Base-by-base conservation (phyloP, 163 green algal species). In the Scenedesmus sp. region DNA sequence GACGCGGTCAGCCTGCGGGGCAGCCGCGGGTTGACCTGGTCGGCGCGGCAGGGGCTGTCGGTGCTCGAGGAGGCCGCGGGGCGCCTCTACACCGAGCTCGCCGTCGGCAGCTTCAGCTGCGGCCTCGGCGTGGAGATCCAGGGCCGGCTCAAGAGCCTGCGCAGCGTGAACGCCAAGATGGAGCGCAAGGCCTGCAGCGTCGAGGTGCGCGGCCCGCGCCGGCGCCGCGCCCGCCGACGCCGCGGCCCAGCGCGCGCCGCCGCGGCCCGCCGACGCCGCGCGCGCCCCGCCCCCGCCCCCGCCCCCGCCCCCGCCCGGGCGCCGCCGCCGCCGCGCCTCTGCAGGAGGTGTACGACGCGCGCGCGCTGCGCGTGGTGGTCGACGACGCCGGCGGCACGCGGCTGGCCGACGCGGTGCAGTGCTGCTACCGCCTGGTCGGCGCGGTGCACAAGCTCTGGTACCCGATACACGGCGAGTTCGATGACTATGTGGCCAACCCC, bases 401-500 rank as follows among this genome's bases (percentile, higher is more conserved):
- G 11, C 22, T 57, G 56, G 58, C 73, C 28, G 89, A 91, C 33
- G 92, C 89, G 0, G 84, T 94, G 18, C 77, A 90, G 14, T 83
- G 85, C 28, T 95, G 89, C 81, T 97, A 97, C 84, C 84, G 82
- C 29, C 83, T 97, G 39, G 78, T 94, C 74, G 62, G 81, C 0
- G 80, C 88, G 3, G 93, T 96, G 67, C 91, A 95, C 51, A 91
- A 91, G 9, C 83, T 98, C 1, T 98, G 92, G 91, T 87, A 87
- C 71, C 87, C 86, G 36, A 89, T 97, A 10, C 34, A 60, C 1
- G 84, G 82, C 2, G 79, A 94, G 81, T 91, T 89, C 77, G 94
- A 98, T 70, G 94, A 98, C 73, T 98, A 98, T 87, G 97, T 98
- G 56, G 85, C 87, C 36, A 91, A 91, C 81, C 93, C 94, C 58